Percentiles rank a stretch among this genome's conserved stretches.
phyloP scores from a whole-genome alignment of 805 yeast genomes.

The Candida nonsorbophila region DNA sequence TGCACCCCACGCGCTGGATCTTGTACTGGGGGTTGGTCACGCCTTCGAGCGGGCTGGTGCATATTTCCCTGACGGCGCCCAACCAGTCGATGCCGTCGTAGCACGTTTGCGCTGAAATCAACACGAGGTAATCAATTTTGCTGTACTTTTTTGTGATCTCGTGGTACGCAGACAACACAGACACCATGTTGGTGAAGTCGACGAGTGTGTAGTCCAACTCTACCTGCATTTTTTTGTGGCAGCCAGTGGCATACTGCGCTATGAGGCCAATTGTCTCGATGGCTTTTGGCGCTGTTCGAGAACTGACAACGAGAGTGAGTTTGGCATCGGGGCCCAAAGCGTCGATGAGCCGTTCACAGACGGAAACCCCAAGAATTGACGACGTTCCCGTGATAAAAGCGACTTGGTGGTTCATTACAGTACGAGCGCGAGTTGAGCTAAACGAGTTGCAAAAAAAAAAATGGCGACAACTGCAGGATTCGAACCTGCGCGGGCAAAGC shows the following conservation, averaged over 20 bases:
- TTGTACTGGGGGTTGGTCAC: constrained; percentile 88
- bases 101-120: constrained; percentile 88
- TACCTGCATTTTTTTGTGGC: constrained; percentile 48
- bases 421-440: constrained; percentile 1
- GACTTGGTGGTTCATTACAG: constrained; percentile 18
- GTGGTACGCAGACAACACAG: constrained; percentile 67
- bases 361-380: constrained; percentile 77
- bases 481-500: constrained; percentile 65
- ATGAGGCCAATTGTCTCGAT: constrained; percentile 65
- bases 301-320: constrained; percentile 80
- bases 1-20: constrained; percentile 73
- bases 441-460: too few relatives aligned
- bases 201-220: constrained; percentile 85
- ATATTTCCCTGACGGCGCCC: constrained; percentile 65
- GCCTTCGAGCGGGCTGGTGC: constrained; percentile 65
- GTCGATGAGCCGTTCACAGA: constrained; percentile 74
- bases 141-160: constrained; percentile 62
- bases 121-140: constrained; percentile 70
- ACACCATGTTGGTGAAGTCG: constrained; percentile 89
- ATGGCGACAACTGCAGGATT: constrained; percentile 56
- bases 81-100: constrained; percentile 85
- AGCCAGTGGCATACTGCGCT: constrained; percentile 31
- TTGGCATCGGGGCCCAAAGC: constrained; percentile 47
- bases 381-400: constrained; percentile 40
- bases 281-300: constrained; percentile 82